Conservation (phyloP, 345 rosid species). For the Isatis tinctoria region DNA sequence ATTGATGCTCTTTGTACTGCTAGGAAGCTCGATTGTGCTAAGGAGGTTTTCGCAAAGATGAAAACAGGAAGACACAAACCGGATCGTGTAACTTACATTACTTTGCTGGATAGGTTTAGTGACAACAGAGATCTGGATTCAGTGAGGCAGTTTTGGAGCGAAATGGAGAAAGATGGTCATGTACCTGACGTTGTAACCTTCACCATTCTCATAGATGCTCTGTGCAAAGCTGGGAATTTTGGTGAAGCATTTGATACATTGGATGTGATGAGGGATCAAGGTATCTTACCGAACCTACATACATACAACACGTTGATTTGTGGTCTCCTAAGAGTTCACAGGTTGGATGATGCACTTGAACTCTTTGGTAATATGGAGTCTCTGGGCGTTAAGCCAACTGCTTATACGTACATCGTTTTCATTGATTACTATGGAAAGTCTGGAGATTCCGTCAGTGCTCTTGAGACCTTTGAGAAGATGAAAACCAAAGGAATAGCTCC, state of each 20-base stretch:
- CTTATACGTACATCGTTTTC: conserved; percentile 73
- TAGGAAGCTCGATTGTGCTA: conserved; percentile 57
- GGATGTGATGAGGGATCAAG: conserved; percentile 61
- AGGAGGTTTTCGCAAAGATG: conserved; percentile 66
- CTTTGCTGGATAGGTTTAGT: conserved; percentile 74
- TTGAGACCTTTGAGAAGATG: conserved; percentile 79
- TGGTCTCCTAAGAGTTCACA: conserved; percentile 59
- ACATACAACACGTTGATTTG: conserved; percentile 78
- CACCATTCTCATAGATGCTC: conserved; percentile 70
- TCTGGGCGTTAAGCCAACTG: conserved; percentile 63
- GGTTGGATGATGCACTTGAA: conserved; percentile 56
- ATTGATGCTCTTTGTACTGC: conserved; percentile 83
- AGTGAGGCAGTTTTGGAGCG: conserved; percentile 69
- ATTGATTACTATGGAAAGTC: conserved; percentile 89
- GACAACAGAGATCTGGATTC: conserved; percentile 63
- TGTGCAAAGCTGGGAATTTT: conserved; percentile 59
- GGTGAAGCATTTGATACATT: conserved; percentile 60
- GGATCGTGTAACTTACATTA: conserved; percentile 71
- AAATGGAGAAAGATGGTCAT: conserved; percentile 86
- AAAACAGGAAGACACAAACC: conserved; percentile 74
- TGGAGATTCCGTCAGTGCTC: conserved; percentile 57
- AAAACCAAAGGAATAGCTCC: conserved; percentile 74
- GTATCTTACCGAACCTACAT: conserved; percentile 68
- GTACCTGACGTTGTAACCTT: conserved; percentile 75
- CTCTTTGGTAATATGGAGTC: conserved; percentile 58